phyloP scores from a whole-genome alignment of 306 rosid species.

The Quercus wislizeni region DNA sequence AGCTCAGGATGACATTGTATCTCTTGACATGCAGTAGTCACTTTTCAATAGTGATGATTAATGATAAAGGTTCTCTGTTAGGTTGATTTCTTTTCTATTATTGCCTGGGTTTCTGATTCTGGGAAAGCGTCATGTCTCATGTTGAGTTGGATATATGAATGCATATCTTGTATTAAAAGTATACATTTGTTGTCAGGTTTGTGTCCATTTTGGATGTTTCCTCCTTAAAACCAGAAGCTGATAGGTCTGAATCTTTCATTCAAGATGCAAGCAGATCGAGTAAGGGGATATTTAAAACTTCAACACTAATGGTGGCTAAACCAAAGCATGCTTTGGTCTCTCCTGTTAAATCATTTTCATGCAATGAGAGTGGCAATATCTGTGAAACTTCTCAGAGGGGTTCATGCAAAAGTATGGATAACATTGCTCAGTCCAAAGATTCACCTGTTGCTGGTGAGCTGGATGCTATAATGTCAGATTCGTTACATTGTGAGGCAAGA shows the following conservation, averaged over 20 bases:
- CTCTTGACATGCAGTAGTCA: not conserved
- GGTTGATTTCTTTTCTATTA: not conserved
- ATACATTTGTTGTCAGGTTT: conserved; percentile 58
- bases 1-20: not conserved
- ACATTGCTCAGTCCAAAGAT: conserved; percentile 26
- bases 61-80: not conserved
- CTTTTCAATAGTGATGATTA: not conserved
- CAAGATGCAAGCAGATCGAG: conserved; percentile 47
- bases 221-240: conserved; percentile 76
- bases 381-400: conserved; percentile 43
- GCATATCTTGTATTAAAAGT: conserved; percentile 19
- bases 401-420: conserved; percentile 38
- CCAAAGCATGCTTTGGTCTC: conserved; percentile 36
- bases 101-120: not conserved
- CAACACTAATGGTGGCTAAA: conserved; percentile 83
- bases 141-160: conserved; percentile 15
- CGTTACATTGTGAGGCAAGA: conserved; percentile 36
- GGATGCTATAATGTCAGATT: conserved; percentile 21
- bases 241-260: conserved; percentile 30
- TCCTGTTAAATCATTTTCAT: conserved; percentile 32
- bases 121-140: conserved; percentile 9
- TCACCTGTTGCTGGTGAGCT: conserved; percentile 28
- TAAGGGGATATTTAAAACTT: conserved; percentile 51
- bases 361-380: conserved; percentile 34
- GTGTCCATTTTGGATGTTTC: conserved; percentile 88